phyloP scores from a whole-genome alignment of 129 eudicot species.

The Rutidosis leptorrhynchoides region DNA sequence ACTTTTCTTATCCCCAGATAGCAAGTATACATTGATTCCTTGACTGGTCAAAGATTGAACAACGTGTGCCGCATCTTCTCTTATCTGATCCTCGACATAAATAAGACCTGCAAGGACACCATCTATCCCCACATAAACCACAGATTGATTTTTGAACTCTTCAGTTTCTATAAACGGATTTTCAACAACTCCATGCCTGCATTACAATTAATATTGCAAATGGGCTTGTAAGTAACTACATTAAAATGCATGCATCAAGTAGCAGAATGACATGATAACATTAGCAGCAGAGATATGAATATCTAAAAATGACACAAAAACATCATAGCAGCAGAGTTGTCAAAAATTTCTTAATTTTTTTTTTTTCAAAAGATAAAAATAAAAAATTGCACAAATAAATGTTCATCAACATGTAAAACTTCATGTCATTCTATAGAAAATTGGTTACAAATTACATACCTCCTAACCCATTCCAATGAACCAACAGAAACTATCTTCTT shows the following conservation, averaged over 20 bases:
- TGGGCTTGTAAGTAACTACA: neutral
- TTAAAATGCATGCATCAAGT: neutral
- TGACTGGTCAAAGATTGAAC: slow-evolving; percentile 56
- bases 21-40: slow-evolving; percentile 71
- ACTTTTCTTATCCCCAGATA: slow-evolving; percentile 90
- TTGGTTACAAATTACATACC: slow-evolving; percentile 43
- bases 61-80: slow-evolving; percentile 93
- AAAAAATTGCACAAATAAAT: neutral
- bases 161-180: slow-evolving; percentile 68
- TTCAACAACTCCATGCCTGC: slow-evolving; percentile 79
- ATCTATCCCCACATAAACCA: slow-evolving; percentile 88
- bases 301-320: too few species aligned
- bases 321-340: too few species aligned
- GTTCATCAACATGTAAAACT: neutral
- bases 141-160: slow-evolving; percentile 79
- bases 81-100: slow-evolving; percentile 93
- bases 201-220: neutral
- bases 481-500: slow-evolving; percentile 79
- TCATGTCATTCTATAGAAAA: slow-evolving; percentile 7
- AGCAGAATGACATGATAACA: too few species aligned
- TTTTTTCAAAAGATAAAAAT: too few species aligned
- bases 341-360: too few species aligned
- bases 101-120: slow-evolving; percentile 79
- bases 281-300: too few species aligned
- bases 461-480: slow-evolving; percentile 81